Evolutionary conservation across 176 grass and related monocot species (phyloP).

Genomic region (Pontederia paniculata): DNA sequence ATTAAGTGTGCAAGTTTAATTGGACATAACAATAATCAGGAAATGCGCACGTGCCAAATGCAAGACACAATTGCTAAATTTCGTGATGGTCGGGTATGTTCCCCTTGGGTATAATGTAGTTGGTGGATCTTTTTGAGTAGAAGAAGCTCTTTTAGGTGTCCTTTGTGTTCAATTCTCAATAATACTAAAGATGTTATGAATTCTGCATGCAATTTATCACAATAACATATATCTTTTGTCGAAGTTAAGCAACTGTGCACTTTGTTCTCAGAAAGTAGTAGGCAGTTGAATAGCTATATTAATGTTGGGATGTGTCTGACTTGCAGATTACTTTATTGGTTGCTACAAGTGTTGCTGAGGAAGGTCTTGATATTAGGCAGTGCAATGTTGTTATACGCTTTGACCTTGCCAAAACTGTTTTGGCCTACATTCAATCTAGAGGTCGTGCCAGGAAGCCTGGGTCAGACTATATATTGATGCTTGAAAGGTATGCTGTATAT

Average conservation of each 20-base stretch:
- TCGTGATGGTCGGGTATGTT: constrained; percentile 89
- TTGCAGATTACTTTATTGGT: constrained; percentile 94
- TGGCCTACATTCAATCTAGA: constrained; percentile 92
- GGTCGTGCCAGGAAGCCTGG: constrained; percentile 97
- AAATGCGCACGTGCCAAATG: constrained; percentile 96
- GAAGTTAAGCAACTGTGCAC: too few species aligned
- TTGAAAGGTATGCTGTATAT: constrained; percentile 66
- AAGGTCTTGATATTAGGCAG: constrained; percentile 98
- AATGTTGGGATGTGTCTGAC: background rate
- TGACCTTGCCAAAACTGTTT: constrained; percentile 98
- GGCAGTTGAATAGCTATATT: background rate
- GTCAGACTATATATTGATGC: constrained; percentile 98
- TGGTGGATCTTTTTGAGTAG: background rate
- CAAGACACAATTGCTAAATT: constrained; percentile 97
- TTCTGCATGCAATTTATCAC: too few species aligned
- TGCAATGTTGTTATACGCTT: constrained; percentile 99
- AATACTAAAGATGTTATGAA: too few species aligned
- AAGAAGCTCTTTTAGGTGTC: background rate
- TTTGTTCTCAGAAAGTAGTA: background rate
- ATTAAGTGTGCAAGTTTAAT: constrained; percentile 89
- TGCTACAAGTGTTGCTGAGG: constrained; percentile 95
- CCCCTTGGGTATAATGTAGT: constrained; percentile 1
- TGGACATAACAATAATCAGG: constrained; percentile 99
- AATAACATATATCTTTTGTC: too few species aligned
- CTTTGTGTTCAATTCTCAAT: background rate